Evolutionary conservation across 2,329 filamentous ascomycete species (phyloP).

Genomic region (Phoma sp.): DNA sequence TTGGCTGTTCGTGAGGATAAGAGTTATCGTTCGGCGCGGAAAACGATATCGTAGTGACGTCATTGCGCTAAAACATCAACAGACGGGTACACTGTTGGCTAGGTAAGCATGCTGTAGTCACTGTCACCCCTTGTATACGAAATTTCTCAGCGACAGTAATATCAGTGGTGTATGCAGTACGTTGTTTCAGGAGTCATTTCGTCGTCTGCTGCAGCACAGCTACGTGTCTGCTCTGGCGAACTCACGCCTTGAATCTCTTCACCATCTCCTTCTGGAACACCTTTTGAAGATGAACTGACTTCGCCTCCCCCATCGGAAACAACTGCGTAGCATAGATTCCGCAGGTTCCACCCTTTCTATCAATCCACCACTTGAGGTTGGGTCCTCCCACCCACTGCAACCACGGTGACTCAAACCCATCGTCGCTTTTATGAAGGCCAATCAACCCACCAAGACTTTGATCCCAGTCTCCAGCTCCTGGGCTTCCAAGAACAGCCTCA

Average conservation of each 20-base stretch:
- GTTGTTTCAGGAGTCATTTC: too few species aligned
- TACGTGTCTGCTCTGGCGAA: too few species aligned
- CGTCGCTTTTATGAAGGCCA: conserved; percentile 21
- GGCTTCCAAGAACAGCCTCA: conserved; percentile 18
- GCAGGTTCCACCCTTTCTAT: conserved; percentile 32
- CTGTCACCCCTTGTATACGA: not conserved
- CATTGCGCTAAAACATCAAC: conserved; percentile 5
- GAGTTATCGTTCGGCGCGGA: not conserved
- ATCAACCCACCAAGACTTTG: conserved; percentile 26
- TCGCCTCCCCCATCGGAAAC: conserved; percentile 30
- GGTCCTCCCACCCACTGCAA: conserved; percentile 34
- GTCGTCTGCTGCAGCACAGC: too few species aligned
- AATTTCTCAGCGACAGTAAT: not conserved
- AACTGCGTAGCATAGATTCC: conserved; percentile 38
- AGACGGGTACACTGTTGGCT: too few species aligned
- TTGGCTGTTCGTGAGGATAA: conserved; percentile 1
- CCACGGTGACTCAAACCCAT: conserved; percentile 20
- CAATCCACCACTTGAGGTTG: conserved; percentile 39
- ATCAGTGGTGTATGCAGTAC: too few species aligned
- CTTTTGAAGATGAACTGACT: conserved; percentile 22
- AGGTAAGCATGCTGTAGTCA: not conserved
- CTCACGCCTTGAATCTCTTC: not conserved
- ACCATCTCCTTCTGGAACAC: conserved; percentile 32
- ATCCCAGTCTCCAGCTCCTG: conserved; percentile 21
- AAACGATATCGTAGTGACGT: not conserved